Conservation (phyloP, 2,329 filamentous ascomycete species). For the Epichloe bromicola region DNA sequence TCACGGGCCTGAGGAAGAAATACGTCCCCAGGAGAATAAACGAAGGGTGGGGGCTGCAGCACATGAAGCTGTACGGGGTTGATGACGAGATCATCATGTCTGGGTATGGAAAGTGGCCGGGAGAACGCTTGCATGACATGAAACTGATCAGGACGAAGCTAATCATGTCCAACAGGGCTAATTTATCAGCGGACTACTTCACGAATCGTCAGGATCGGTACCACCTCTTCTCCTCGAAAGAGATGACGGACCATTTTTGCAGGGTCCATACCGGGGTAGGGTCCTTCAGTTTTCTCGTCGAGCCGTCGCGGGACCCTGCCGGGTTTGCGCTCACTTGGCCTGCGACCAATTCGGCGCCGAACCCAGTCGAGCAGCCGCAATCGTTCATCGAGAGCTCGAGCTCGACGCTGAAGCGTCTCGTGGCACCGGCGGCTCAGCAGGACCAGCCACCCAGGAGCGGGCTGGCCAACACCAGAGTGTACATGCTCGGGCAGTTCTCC, state of each 20-base stretch:
- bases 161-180: constrained; percentile 42
- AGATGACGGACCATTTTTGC: constrained; percentile 72
- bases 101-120: constrained; percentile 37
- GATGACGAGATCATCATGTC: constrained; percentile 95
- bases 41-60: constrained; percentile 94
- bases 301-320: constrained; percentile 42
- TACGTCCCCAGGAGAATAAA: constrained; percentile 83
- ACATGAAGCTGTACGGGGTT: constrained; percentile 96
- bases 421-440: constrained; percentile 27
- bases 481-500: constrained; percentile 78
- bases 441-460: constrained; percentile 9
- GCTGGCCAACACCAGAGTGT: constrained; percentile 56
- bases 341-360: constrained; percentile 55
- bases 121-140: too few species aligned
- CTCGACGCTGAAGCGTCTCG: constrained; percentile 49
- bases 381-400: constrained; percentile 60
- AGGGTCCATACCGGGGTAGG: constrained; percentile 64
- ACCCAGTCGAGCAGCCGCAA: constrained; percentile 57
- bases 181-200: constrained; percentile 88
- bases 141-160: neutral
- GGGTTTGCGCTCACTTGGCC: constrained; percentile 64
- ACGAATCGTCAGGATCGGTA: constrained; percentile 92
- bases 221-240: constrained; percentile 70
- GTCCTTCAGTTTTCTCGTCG: constrained; percentile 68
- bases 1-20: constrained; percentile 76